phyloP scores from a whole-genome alignment of 352 stramenopile species.

The Globisporangium cylindrosporum region DNA sequence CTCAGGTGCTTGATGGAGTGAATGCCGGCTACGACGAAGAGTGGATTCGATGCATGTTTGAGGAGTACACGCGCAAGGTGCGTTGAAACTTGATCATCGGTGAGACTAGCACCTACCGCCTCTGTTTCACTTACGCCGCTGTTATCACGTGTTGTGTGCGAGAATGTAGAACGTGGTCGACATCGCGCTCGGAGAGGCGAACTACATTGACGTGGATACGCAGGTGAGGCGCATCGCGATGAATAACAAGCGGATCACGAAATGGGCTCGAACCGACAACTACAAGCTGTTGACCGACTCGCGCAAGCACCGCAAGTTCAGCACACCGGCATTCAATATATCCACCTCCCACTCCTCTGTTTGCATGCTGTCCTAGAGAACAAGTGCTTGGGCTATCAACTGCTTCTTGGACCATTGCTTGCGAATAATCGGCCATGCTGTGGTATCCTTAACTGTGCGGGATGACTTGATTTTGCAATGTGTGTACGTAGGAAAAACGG shows the following conservation, averaged over 20 bases:
- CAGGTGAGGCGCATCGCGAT: conserved; percentile 68
- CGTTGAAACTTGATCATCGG: neutral
- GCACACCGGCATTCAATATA: conserved; percentile 85
- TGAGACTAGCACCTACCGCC: neutral
- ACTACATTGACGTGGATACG: conserved; percentile 73
- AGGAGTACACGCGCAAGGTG: conserved; percentile 84
- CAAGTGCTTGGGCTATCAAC: neutral
- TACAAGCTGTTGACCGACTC: conserved; percentile 80
- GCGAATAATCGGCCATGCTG: neutral
- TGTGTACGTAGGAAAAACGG: conserved; percentile 76
- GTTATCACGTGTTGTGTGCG: neutral
- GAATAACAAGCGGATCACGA: conserved; percentile 88
- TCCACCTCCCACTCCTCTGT: conserved; percentile 44
- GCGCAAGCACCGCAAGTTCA: conserved; percentile 36
- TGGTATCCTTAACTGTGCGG: conserved; percentile 42
- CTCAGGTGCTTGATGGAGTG: conserved; percentile 77
- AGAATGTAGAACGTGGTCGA: conserved; percentile 66
- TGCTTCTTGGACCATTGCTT: neutral
- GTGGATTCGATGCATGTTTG: conserved; percentile 86
- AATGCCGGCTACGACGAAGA: conserved; percentile 79
- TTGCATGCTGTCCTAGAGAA: conserved; percentile 40
- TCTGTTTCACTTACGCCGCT: neutral
- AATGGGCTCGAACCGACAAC: conserved; percentile 83
- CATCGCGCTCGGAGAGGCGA: conserved; percentile 70
- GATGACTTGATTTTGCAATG: conserved; percentile 12